A percentile compares a stretch with the other conserved stretches of the same genome.
phyloP scores from a whole-genome alignment of 2,329 filamentous ascomycete species.

The Graphiopsis chlorocephala region DNA sequence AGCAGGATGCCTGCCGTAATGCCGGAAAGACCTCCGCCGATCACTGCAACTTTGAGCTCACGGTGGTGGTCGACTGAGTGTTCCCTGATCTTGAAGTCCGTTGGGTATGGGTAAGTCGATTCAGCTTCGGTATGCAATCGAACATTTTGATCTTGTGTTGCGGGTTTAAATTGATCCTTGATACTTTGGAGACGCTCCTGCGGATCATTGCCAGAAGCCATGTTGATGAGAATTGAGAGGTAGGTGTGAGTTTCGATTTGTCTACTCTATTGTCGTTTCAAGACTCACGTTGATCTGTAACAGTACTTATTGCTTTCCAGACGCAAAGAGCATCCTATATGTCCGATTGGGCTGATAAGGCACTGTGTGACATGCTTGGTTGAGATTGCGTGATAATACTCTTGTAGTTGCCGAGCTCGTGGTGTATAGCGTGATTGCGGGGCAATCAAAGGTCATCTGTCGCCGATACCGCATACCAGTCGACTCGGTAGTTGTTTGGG shows the following conservation, averaged over 20 bases:
- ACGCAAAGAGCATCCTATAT: background rate
- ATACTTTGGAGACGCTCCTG: background rate
- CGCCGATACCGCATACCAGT: background rate
- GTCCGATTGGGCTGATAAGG: background rate
- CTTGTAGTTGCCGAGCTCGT: background rate
- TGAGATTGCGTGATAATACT: slow-evolving; percentile 14
- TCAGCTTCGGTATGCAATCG: background rate
- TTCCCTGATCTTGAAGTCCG: slow-evolving; percentile 30
- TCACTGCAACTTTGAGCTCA: slow-evolving; percentile 45
- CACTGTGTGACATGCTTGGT: background rate
- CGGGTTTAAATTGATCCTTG: background rate
- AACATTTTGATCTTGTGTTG: background rate
- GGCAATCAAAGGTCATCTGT: background rate
- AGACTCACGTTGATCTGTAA: background rate
- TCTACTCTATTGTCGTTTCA: background rate
- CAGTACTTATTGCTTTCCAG: background rate
- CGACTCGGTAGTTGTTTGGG: background rate
- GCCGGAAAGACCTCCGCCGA: slow-evolving; percentile 64
- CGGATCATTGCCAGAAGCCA: background rate
- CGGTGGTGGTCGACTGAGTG: slow-evolving; percentile 29
- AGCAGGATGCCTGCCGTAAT: slow-evolving; percentile 64
- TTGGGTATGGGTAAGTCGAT: slow-evolving; percentile 26
- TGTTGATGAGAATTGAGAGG: background rate
- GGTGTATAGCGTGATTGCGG: slow-evolving; percentile 11
- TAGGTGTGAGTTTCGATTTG: background rate